Conservation (phyloP, 192 early-diverging fungal species). For the Helicostylum pulchrum region DNA sequence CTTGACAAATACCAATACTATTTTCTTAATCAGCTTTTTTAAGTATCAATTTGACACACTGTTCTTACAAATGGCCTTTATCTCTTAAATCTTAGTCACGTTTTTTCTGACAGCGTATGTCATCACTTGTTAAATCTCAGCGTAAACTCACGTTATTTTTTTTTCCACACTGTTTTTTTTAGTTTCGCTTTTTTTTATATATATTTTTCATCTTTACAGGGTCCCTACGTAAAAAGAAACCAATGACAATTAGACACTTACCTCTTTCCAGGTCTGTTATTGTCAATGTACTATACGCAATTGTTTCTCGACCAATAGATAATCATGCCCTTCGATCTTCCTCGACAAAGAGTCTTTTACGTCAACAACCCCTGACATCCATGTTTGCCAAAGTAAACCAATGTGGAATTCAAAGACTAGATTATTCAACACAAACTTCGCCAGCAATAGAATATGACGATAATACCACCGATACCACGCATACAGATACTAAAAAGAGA, state of each 20-base stretch:
- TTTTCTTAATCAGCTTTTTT: too few relatives aligned
- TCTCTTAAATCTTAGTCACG: too few relatives aligned
- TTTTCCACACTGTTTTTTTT: too few relatives aligned
- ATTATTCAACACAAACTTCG: neutral
- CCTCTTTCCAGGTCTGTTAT: conserved; percentile 16
- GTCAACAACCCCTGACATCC: neutral
- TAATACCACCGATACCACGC: neutral
- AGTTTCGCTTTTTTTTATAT: too few relatives aligned
- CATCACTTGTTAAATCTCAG: too few relatives aligned
- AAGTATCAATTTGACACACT: too few relatives aligned
- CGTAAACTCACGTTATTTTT: too few relatives aligned
- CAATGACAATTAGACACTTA: conserved; percentile 8
- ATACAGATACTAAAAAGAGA: neutral
- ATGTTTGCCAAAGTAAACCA: neutral
- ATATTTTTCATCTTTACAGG: too few relatives aligned
- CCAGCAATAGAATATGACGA: neutral
- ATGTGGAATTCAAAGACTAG: neutral
- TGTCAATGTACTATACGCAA: conserved; percentile 21
- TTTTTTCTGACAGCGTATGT: too few relatives aligned
- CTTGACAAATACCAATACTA: too few relatives aligned
- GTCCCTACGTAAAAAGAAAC: too few relatives aligned
- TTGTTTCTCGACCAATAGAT: conserved; percentile 20
- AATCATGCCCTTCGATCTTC: neutral
- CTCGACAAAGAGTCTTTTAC: neutral
- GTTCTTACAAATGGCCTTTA: too few relatives aligned